Percentiles rank a stretch among this genome's conserved stretches.
phyloP scores from a whole-genome alignment of 1,284 basidiomycete species.

The Cryptococcus neoformans region DNA sequence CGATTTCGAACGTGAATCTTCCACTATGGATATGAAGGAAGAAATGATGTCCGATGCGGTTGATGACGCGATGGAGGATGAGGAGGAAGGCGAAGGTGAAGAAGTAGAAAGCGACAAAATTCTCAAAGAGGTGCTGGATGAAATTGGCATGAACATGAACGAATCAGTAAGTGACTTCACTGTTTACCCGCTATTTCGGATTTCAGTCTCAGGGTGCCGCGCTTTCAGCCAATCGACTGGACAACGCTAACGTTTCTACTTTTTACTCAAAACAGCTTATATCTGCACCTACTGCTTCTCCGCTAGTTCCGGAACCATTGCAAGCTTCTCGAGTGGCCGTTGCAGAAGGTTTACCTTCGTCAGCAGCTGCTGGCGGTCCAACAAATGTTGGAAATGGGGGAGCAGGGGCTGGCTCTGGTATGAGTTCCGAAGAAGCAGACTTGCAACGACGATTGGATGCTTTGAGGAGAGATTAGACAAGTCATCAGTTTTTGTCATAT shows the following conservation, averaged over 20 bases:
- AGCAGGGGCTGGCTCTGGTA: conserved; percentile 51
- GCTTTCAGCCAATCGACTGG: neutral
- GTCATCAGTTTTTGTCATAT: neutral
- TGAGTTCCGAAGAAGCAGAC: conserved; percentile 74
- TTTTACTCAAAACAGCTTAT: conserved; percentile 69
- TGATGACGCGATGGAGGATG: conserved; percentile 97
- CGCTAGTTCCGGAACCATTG: conserved; percentile 59
- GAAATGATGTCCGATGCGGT: conserved; percentile 99
- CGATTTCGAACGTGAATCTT: conserved; percentile 95
- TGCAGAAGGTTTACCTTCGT: conserved; percentile 53
- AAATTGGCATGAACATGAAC: conserved; percentile 89
- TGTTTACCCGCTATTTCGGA: neutral
- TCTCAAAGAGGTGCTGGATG: conserved; percentile 92
- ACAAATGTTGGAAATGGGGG: conserved; percentile 32
- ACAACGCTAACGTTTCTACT: conserved; percentile 37
- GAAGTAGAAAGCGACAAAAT: conserved; percentile 97
- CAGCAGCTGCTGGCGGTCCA: conserved; percentile 62
- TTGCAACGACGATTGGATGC: conserved; percentile 83
- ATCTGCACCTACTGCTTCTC: conserved; percentile 73
- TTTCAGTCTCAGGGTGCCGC: neutral
- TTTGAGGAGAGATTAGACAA: conserved; percentile 54
- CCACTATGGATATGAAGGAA: conserved; percentile 99
- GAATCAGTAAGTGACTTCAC: conserved; percentile 67
- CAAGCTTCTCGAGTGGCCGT: conserved; percentile 69
- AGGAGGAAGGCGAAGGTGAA: conserved; percentile 76